phyloP scores from a whole-genome alignment of 2,329 filamentous ascomycete species.

The Hymenoscyphus linearis region DNA sequence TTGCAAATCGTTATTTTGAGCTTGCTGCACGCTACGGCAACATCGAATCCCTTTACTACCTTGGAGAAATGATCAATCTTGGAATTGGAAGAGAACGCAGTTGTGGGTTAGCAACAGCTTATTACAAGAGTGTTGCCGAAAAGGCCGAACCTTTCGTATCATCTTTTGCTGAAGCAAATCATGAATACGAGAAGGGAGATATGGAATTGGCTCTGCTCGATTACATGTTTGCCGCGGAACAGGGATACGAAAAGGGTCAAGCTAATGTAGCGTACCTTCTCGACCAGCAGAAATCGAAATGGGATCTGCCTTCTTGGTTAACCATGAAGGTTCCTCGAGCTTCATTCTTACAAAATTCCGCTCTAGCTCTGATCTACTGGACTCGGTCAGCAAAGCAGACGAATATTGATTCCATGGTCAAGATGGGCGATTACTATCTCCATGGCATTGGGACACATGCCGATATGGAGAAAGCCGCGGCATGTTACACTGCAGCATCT shows the following conservation, averaged over 20 bases:
- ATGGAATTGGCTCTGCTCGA: conserved; percentile 58
- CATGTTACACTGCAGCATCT: conserved; percentile 87
- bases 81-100: conserved; percentile 61
- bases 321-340: conserved; percentile 33
- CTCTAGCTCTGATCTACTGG: conserved; percentile 73
- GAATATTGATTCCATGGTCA: conserved; percentile 90
- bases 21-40: conserved; percentile 62
- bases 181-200: conserved; percentile 59
- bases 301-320: conserved; percentile 39
- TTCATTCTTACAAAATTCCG: conserved; percentile 49
- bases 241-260: conserved; percentile 66
- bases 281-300: conserved; percentile 53
- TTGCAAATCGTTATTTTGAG: conserved; percentile 64
- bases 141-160: conserved; percentile 52
- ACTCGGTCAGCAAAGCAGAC: conserved; percentile 88
- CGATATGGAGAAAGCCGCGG: conserved; percentile 80
- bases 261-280: conserved; percentile 69
- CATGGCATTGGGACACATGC: conserved; percentile 66
- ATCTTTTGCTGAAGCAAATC: conserved; percentile 61
- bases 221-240: conserved; percentile 69
- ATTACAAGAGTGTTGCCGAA: conserved; percentile 60
- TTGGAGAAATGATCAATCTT: conserved; percentile 63
- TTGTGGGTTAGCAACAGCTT: conserved; percentile 60
- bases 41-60: conserved; percentile 68
- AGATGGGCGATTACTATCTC: conserved; percentile 98